Percentiles rank a stretch among this genome's conserved stretches.
These are phyloP conservation scores for Musa troglodytarum DNA, from an alignment of 176 grass and related monocot species.

Conservation along the genomic window DNA sequence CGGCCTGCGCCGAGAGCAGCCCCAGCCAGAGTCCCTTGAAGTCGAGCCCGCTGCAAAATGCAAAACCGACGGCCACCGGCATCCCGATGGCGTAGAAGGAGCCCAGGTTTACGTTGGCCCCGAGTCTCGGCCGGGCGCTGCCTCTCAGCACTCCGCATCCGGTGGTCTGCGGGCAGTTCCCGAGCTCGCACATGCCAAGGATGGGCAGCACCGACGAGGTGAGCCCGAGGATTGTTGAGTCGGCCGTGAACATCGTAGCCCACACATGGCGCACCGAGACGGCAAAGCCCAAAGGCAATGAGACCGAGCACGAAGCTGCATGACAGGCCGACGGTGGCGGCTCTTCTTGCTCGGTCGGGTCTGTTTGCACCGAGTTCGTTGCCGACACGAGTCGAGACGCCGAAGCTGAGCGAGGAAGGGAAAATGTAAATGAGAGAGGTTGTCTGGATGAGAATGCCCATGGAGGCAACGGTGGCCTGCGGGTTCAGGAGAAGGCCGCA, in stretches of 20 bases:
- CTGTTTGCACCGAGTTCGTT: slow-evolving; percentile 88
- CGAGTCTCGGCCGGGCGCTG: slow-evolving; percentile 56
- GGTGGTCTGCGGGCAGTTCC: slow-evolving; percentile 89
- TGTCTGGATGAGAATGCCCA: slow-evolving; percentile 91
- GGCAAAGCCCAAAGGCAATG: slow-evolving; percentile 50
- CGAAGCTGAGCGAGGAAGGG: slow-evolving; percentile 78
- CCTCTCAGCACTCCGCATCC: slow-evolving; percentile 80
- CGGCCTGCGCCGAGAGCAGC: slow-evolving; percentile 59
- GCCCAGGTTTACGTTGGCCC: slow-evolving; percentile 59
- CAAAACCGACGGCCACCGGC: slow-evolving; percentile 57
- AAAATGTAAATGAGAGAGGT: slow-evolving; percentile 97
- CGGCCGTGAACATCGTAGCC: slow-evolving; percentile 72
- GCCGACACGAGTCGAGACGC: slow-evolving; percentile 78
- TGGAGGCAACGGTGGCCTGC: slow-evolving; percentile 69
- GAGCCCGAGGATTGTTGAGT: slow-evolving; percentile 45
- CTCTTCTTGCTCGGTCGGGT: slow-evolving; percentile 33
- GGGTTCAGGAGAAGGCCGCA: slow-evolving; percentile 76
- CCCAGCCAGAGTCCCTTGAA: slow-evolving; percentile 83
- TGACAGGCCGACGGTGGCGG: slow-evolving; percentile 41
- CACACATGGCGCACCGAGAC: slow-evolving; percentile 50
- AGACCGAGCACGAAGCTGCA: slow-evolving; percentile 55
- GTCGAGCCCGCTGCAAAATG: slow-evolving; percentile 48
- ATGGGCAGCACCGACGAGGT: slow-evolving; percentile 67
- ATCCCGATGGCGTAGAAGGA: slow-evolving; percentile 82
- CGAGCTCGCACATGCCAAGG: slow-evolving; percentile 75